phyloP scores from a whole-genome alignment of 116 monocot species.

The Zostera marina region DNA sequence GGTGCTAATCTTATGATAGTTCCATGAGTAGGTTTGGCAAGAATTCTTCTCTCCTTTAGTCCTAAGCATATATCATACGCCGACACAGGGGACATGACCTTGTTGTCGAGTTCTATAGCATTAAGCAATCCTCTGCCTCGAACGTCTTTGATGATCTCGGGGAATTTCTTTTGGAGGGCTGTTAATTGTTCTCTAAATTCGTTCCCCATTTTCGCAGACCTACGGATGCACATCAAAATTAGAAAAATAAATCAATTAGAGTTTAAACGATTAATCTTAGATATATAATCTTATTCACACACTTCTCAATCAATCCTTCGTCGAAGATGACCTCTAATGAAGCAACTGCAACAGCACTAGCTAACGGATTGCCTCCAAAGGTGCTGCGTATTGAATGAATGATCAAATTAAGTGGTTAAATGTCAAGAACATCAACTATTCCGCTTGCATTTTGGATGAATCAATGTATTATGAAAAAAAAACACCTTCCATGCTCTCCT shows the following conservation, averaged over 20 bases:
- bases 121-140: conserved; percentile 86
- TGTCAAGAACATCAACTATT: too few species aligned
- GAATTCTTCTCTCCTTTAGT: conserved; percentile 91
- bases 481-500: conserved; percentile 77
- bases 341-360: conserved; percentile 83
- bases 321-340: conserved; percentile 70
- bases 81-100: conserved; percentile 54
- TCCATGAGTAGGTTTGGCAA: conserved; percentile 94
- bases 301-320: conserved; percentile 76
- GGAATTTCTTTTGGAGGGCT: conserved; percentile 54
- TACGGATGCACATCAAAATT: conserved; percentile 12
- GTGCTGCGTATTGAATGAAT: conserved; percentile 33
- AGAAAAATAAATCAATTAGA: too few species aligned
- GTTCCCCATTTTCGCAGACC: conserved; percentile 67
- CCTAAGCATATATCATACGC: conserved; percentile 86
- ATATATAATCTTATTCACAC: not conserved
- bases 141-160: conserved; percentile 71
- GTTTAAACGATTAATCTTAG: not conserved
- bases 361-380: conserved; percentile 93
- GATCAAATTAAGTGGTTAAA: too few species aligned
- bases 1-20: conserved; percentile 92
- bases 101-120: conserved; percentile 67
- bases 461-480: too few species aligned
- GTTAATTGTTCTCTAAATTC: conserved; percentile 59
- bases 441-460: too few species aligned